Evolutionary conservation across 2,329 filamentous ascomycete genomes (phyloP).

Genomic region (Fonsecaea pugnacius): DNA sequence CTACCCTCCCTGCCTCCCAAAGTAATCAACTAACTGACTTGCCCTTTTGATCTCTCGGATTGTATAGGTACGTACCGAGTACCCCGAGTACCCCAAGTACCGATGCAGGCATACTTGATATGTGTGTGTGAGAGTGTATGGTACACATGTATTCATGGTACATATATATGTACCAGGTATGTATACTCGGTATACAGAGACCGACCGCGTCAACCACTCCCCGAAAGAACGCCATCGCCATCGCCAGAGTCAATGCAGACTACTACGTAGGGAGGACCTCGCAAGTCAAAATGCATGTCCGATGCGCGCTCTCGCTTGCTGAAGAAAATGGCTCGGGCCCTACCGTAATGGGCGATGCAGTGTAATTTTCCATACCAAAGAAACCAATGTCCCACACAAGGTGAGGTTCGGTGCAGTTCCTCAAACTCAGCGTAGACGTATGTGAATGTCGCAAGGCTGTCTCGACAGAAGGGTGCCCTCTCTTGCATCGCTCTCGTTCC

Average conservation of each 20-base stretch:
- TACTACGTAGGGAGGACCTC: neutral
- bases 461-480: neutral
- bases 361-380: neutral
- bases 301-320: neutral
- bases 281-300: neutral
- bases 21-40: no score
- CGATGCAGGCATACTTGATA: no score
- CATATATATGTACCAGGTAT: no score
- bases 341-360: neutral
- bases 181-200: no score
- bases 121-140: no score
- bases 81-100: no score
- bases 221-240: neutral
- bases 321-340: neutral
- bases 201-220: neutral
- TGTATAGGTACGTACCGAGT: no score
- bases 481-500: neutral
- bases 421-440: constrained; percentile 6
- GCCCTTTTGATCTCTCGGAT: no score
- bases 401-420: neutral
- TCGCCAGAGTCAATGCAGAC: neutral
- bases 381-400: neutral
- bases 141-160: no score
- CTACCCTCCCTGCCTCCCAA: no score
- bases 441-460: constrained; percentile 6